Conservation (phyloP, 192 early-diverging fungal species). For the Entomortierella chlamydospora region DNA sequence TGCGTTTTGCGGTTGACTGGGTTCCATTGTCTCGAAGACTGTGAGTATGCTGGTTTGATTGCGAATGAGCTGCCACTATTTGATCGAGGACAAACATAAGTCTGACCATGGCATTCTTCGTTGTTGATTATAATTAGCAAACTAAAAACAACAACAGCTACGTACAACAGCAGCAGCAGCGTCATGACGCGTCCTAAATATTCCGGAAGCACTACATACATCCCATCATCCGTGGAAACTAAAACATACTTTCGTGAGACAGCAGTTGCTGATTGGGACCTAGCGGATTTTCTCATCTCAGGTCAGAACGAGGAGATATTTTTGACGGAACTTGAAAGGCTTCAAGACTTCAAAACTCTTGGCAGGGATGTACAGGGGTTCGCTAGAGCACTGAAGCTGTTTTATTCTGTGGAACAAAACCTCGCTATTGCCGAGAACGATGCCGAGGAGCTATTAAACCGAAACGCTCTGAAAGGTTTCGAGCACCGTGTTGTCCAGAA, state of each 20-base stretch:
- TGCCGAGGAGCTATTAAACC: constrained; percentile 2
- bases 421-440: neutral
- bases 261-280: neutral
- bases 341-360: neutral
- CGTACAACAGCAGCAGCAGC: too few species aligned
- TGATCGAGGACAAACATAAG: too few species aligned
- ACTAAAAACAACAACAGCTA: too few species aligned
- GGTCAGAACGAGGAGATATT: neutral
- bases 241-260: neutral
- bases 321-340: neutral
- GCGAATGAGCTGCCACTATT: too few species aligned
- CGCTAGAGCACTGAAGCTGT: neutral
- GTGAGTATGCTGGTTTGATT: too few species aligned
- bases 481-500: neutral
- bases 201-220: neutral
- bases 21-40: too few species aligned
- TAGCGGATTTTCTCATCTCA: neutral
- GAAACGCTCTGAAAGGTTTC: constrained; percentile 1
- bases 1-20: too few species aligned
- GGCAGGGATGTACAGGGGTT: constrained; percentile 3
- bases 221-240: neutral
- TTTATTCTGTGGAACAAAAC: constrained; percentile 2
- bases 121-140: too few species aligned
- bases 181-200: constrained; percentile 1
- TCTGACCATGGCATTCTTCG: too few species aligned